Conservation (phyloP, 2,329 filamentous ascomycete genomes). For the Chrysoporthe puriensis region DNA sequence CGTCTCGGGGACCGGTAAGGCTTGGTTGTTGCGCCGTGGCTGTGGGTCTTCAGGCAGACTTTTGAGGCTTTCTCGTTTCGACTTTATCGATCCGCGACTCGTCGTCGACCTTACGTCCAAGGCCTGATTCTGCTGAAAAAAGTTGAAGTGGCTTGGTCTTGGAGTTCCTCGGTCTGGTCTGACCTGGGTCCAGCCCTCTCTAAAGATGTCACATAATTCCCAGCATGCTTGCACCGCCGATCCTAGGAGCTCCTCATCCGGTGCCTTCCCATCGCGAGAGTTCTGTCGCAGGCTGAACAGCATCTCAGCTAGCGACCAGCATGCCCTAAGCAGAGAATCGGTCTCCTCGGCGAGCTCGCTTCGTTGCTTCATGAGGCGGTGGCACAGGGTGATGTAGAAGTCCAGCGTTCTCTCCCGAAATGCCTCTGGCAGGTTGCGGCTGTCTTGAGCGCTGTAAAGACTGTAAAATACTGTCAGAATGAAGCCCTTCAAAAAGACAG, state of each 20-base stretch:
- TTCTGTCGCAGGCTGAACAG: slow-evolving; percentile 88
- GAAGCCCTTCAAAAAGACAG: neutral
- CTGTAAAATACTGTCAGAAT: slow-evolving; percentile 42
- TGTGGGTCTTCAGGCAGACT: slow-evolving; percentile 51
- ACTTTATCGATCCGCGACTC: slow-evolving; percentile 54
- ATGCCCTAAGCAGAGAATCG: slow-evolving; percentile 80
- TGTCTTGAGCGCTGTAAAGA: slow-evolving; percentile 88
- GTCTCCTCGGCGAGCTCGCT: slow-evolving; percentile 79
- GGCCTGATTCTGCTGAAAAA: slow-evolving; percentile 58
- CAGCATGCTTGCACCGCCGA: slow-evolving; percentile 92
- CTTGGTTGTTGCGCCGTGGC: slow-evolving; percentile 42
- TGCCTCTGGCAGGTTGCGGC: slow-evolving; percentile 75
- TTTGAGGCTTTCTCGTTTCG: slow-evolving; percentile 58
- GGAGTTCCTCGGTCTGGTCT: slow-evolving; percentile 86
- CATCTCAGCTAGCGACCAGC: slow-evolving; percentile 91
- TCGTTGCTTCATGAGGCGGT: slow-evolving; percentile 94
- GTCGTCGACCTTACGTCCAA: slow-evolving; percentile 40
- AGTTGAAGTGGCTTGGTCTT: slow-evolving; percentile 76
- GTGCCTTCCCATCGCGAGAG: slow-evolving; percentile 69
- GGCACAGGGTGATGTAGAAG: slow-evolving; percentile 92
- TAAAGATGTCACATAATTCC: slow-evolving; percentile 92
- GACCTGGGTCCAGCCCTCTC: slow-evolving; percentile 88
- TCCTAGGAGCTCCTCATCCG: slow-evolving; percentile 82
- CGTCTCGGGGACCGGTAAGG: slow-evolving; percentile 73
- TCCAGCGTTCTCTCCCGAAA: slow-evolving; percentile 90